phyloP scores from a whole-genome alignment of 805 yeast species.

The Saccharomyces jurei region DNA sequence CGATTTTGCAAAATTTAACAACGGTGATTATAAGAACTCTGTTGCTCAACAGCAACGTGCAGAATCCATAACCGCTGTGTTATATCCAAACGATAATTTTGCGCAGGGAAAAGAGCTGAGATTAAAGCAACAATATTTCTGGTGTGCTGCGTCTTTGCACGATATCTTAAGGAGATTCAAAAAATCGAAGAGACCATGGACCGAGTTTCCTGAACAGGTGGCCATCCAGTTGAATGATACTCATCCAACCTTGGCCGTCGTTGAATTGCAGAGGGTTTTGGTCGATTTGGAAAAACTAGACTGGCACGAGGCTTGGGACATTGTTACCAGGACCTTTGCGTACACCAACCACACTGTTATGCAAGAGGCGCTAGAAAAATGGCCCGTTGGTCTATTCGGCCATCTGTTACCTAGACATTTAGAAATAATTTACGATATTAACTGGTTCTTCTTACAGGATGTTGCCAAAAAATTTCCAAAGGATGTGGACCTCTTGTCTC shows the following conservation, averaged over 20 bases:
- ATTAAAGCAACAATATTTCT: constrained; percentile 90
- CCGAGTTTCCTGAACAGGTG: constrained; percentile 72
- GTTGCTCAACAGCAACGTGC: constrained; percentile 82
- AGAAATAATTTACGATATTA: constrained; percentile 83
- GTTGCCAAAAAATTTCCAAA: constrained; percentile 73
- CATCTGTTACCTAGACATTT: constrained; percentile 82
- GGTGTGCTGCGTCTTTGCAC: constrained; percentile 91
- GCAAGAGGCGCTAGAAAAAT: constrained; percentile 90
- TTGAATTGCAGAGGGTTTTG: constrained; percentile 78
- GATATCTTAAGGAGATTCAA: constrained; percentile 87
- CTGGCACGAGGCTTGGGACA: constrained; percentile 82
- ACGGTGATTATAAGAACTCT: constrained; percentile 82
- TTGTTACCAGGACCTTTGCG: constrained; percentile 74
- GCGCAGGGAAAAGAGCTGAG: constrained; percentile 85
- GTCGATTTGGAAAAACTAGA: constrained; percentile 74
- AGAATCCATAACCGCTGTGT: constrained; percentile 83
- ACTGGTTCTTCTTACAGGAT: constrained; percentile 63
- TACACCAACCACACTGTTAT: constrained; percentile 93
- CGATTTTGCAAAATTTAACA: constrained; percentile 82
- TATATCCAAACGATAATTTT: constrained; percentile 91
- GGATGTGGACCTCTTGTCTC: constrained; percentile 50
- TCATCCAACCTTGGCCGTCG: constrained; percentile 87
- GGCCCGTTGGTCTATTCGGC: constrained; percentile 82
- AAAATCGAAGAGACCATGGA: constrained; percentile 69
- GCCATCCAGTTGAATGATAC: constrained; percentile 94